These are phyloP conservation scores for Gonium pectorale DNA, from an alignment of 139 green algal species.

Conservation along the genomic window DNA sequence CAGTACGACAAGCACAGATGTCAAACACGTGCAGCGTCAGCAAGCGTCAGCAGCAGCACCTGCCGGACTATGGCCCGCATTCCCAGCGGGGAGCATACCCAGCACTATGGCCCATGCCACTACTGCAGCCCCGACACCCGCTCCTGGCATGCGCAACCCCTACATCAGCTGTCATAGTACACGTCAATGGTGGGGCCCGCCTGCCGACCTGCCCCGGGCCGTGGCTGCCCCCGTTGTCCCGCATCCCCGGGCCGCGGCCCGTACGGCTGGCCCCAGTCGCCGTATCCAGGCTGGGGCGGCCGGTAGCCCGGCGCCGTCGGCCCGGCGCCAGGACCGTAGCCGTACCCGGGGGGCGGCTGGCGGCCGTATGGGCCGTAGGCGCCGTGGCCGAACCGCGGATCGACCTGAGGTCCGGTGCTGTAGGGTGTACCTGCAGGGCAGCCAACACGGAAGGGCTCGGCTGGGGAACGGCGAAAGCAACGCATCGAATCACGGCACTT, in stretches of 20 bases:
- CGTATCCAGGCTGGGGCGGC: neutral
- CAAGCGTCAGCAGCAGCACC: too few species aligned
- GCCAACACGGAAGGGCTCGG: too few species aligned
- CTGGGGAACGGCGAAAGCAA: too few species aligned
- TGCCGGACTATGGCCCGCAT: too few species aligned
- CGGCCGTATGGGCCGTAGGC: neutral
- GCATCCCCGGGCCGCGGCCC: neutral
- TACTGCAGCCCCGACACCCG: too few species aligned
- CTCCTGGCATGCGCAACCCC: too few species aligned
- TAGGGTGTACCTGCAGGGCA: neutral
- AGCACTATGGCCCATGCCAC: too few species aligned
- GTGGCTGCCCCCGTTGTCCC: neutral
- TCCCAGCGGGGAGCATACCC: too few species aligned
- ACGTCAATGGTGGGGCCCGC: constrained; percentile 39
- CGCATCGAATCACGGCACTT: too few species aligned
- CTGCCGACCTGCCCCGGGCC: neutral
- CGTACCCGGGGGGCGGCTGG: neutral
- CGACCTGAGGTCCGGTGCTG: neutral
- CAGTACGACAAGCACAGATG: too few species aligned
- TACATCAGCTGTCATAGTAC: constrained; percentile 43
- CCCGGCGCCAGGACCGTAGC: too few species aligned
- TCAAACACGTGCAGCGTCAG: too few species aligned
- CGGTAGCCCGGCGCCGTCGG: neutral
- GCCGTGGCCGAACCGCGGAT: neutral
- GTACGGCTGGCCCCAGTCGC: constrained; percentile 6